Evolutionary conservation across 331 rosid genomes (phyloP), one percentile per base, ranked within the genome.

Genomic region (Malus hybrid): DNA sequence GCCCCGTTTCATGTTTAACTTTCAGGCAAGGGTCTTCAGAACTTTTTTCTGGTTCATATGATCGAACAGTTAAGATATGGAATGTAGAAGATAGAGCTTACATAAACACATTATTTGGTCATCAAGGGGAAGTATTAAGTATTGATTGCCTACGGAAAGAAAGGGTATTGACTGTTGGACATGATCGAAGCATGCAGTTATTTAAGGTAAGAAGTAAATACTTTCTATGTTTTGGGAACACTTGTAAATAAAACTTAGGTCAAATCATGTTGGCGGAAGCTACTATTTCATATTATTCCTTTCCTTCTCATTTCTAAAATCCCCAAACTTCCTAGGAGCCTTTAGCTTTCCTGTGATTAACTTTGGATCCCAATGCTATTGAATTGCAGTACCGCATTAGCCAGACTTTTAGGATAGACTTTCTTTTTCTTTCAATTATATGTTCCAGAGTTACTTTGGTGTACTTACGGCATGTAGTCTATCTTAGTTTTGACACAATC

Each of bases 21-120:
- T 95, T 92, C 84, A 92, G 97, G 88, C 92, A 95, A 84, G 99
- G 99, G 75, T 81, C 90, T 26, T 72, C 96, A 5, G 99, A 95
- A 77, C 94, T 92, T 62, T 95, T 95, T 84, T 92, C 99, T 19
- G 97, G 99, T 84, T 90, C 99, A 66, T 92, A 85, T 78, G 99
- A 92, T 82, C 89, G 99, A 79, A 86, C 92, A 33, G 80, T 92
- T 69, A 95, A 89, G 85, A 90, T 95, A 86, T 95, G 97, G 99
- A 95, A 95, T 80, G 99, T 87, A 48, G 97, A 92, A 66, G 97
- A 90, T 78, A 85, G 97, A 85, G 85, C 99, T 48, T 92, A 95
- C 69, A 87, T 95, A 87, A 87, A 63, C 77, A 90, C 97, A 63
- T 77, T 95, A 78, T 92, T 86, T 83, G 99, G 99, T 69, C 99